Conservation (phyloP, 805 yeast genomes). For the Cyberlindnera euphorbiae region DNA sequence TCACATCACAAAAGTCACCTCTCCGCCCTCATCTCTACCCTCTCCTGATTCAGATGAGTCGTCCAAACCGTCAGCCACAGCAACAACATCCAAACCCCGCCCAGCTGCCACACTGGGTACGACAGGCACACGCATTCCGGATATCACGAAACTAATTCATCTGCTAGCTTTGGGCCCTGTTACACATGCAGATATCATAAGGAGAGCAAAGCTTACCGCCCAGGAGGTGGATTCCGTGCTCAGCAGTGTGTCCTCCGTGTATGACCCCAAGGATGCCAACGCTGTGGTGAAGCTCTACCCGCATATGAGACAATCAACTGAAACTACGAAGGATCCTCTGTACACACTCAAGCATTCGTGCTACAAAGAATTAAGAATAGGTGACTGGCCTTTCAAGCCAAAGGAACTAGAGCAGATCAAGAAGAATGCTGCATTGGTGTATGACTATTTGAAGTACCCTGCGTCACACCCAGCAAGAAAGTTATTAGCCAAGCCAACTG, state of each 20-base stretch:
- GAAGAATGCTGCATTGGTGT: slow-evolving; percentile 15
- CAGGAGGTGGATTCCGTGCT: slow-evolving; percentile 29
- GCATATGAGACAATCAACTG: slow-evolving; percentile 22
- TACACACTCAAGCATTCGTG: slow-evolving; percentile 33
- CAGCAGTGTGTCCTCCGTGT: slow-evolving; percentile 25
- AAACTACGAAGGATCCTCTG: slow-evolving; percentile 25
- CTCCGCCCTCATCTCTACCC: slow-evolving; percentile 2
- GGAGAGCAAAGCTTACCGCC: slow-evolving; percentile 25
- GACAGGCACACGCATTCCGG: not conserved
- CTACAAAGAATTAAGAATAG: slow-evolving; percentile 26
- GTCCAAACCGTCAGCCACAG: slow-evolving; percentile 1
- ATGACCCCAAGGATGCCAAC: slow-evolving; percentile 21
- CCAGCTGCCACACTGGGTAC: not conserved
- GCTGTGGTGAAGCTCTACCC: slow-evolving; percentile 27
- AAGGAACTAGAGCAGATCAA: slow-evolving; percentile 7
- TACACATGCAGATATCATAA: slow-evolving; percentile 28
- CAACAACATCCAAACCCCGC: not conserved
- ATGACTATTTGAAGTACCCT: slow-evolving; percentile 17
- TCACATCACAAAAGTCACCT: not conserved
- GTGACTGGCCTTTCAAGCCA: slow-evolving; percentile 12
- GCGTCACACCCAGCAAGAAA: slow-evolving; percentile 16
- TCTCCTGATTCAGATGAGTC: not conserved
- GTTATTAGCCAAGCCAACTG: too few species aligned
- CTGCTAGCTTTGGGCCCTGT: slow-evolving; percentile 46
- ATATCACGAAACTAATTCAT: slow-evolving; percentile 34